These are phyloP conservation scores for Beauveria sp. DNA, from an alignment of 2,329 filamentous ascomycete genomes.

Conservation along the genomic window DNA sequence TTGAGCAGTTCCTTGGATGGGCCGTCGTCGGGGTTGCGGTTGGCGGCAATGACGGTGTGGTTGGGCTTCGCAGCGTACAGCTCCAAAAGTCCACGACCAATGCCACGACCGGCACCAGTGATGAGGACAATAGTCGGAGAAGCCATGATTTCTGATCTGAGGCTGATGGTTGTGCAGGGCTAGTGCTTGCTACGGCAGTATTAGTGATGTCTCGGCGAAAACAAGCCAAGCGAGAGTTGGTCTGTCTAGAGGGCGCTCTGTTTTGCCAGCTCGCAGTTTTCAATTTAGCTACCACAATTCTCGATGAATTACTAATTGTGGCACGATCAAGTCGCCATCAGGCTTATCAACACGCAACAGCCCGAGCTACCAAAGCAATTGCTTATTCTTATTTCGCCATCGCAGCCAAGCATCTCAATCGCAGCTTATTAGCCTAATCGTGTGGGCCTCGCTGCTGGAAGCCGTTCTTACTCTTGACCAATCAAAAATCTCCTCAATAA, in stretches of 20 bases:
- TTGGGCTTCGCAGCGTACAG: constrained; percentile 43
- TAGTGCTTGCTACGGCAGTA: neutral
- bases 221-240: neutral
- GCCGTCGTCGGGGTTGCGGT: constrained; percentile 24
- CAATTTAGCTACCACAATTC: neutral
- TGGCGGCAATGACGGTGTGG: constrained; percentile 39
- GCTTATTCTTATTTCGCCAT: neutral
- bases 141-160: neutral
- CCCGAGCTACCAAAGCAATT: neutral
- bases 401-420: neutral
- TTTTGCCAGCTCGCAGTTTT: neutral
- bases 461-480: neutral
- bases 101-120: constrained; percentile 31
- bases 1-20: constrained; percentile 22
- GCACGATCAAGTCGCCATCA: neutral
- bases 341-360: too few species aligned
- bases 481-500: neutral
- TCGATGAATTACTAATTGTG: neutral
- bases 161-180: neutral
- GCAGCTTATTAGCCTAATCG: neutral
- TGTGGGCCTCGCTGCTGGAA: neutral
- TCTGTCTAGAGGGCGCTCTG: neutral
- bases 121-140: constrained; percentile 20
- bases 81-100: constrained; percentile 27
- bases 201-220: neutral